These are phyloP conservation scores for Populus simonii DNA, from an alignment of 345 rosid genomes.

Conservation along the genomic window DNA sequence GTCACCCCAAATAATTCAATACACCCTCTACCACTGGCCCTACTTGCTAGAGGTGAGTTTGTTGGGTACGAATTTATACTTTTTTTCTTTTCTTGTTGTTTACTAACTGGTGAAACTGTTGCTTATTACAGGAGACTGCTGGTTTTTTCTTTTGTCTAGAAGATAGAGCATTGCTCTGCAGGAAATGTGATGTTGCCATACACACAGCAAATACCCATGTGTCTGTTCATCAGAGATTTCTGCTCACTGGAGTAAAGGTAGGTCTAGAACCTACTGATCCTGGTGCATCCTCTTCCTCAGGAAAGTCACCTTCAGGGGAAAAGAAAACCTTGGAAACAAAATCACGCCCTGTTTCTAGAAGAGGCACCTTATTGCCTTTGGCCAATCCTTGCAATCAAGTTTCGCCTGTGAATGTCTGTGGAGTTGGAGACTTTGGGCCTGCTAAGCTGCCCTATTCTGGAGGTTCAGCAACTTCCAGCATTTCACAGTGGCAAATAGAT, in stretches of 20 bases:
- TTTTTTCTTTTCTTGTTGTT: neutral
- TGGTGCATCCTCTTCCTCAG: slow-evolving; percentile 47
- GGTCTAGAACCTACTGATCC: slow-evolving; percentile 65
- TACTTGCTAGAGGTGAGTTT: no score
- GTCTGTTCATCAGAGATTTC: slow-evolving; percentile 84
- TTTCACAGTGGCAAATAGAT: slow-evolving; percentile 75
- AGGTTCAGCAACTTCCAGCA: slow-evolving; percentile 62
- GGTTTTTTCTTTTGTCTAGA: slow-evolving; percentile 96
- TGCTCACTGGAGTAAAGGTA: slow-evolving; percentile 90
- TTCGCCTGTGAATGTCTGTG: slow-evolving; percentile 33
- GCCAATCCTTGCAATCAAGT: slow-evolving; percentile 32
- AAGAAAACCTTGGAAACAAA: slow-evolving; percentile 43
- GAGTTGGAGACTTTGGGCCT: slow-evolving; percentile 23
- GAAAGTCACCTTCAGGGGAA: slow-evolving; percentile 47
- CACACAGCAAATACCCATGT: slow-evolving; percentile 71
- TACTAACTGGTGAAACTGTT: neutral
- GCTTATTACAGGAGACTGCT: slow-evolving; percentile 61
- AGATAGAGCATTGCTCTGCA: slow-evolving; percentile 90
- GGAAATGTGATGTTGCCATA: slow-evolving; percentile 89
- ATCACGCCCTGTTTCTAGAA: slow-evolving; percentile 33
- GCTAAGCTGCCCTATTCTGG: slow-evolving; percentile 52
- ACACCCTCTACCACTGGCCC: no score
- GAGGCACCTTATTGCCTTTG: slow-evolving; percentile 22
- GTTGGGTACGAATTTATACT: neutral
- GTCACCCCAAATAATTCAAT: no score